Conservation (phyloP, 495 filamentous ascomycete species). For the Glutinoglossum americanum region DNA sequence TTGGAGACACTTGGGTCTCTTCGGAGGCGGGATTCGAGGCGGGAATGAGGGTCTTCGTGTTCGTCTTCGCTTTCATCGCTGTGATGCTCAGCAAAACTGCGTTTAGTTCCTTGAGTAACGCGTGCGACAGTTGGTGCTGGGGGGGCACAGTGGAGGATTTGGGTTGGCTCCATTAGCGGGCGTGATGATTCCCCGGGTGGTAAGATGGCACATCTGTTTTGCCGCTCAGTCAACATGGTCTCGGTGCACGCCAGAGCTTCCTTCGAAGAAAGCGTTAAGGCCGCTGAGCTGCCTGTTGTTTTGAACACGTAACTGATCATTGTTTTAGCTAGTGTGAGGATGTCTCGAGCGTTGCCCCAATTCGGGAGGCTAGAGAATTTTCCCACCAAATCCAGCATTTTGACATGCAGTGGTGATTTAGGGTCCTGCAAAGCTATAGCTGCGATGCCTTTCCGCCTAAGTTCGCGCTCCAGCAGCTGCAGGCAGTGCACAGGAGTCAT, state of each 20-base stretch:
- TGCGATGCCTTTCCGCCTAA: conserved; percentile 7
- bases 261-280: conserved; percentile 11
- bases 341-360: conserved; percentile 51
- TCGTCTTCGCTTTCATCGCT: not conserved
- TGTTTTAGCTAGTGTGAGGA: conserved; percentile 31
- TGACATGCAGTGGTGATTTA: conserved; percentile 4
- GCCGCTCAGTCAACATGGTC: not conserved
- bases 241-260: not conserved
- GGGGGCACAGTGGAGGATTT: not conserved
- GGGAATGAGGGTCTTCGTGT: not conserved
- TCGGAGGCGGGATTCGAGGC: conserved; percentile 10
- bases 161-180: not conserved
- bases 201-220: not conserved
- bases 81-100: not conserved
- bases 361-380: conserved; percentile 23
- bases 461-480: conserved; percentile 15
- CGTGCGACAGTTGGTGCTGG: not conserved
- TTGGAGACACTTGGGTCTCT: conserved; percentile 39
- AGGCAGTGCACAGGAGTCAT: conserved; percentile 23
- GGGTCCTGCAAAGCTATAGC: conserved; percentile 16
- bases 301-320: conserved; percentile 12
- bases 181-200: not conserved
- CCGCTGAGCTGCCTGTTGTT: not conserved
- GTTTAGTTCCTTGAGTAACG: not conserved
- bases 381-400: conserved; percentile 19